phyloP scores from a whole-genome alignment of 495 filamentous ascomycete genomes.

The Paragyromitra xinjiangensis region DNA sequence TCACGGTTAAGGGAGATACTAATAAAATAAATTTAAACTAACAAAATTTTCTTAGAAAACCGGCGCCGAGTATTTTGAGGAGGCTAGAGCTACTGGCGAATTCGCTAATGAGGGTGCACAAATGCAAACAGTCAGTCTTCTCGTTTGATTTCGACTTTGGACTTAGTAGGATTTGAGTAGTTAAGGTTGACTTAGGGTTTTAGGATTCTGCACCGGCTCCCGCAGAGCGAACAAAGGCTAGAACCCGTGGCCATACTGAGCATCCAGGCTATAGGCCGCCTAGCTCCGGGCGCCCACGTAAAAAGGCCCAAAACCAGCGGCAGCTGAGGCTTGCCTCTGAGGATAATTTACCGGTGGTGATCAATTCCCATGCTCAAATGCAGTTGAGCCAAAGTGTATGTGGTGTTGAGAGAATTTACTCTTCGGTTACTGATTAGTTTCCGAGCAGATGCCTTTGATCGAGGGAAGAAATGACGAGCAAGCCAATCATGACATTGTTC shows the following conservation, averaged over 20 bases:
- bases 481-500: background rate
- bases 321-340: background rate
- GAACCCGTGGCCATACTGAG: slow-evolving; percentile 14
- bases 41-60: slow-evolving; percentile 12
- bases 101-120: background rate
- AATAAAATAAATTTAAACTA: background rate
- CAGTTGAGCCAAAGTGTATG: background rate
- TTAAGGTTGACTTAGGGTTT: background rate
- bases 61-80: slow-evolving; percentile 10
- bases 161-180: background rate
- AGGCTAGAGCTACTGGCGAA: background rate
- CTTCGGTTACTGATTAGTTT: background rate
- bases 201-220: background rate
- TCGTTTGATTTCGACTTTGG: background rate
- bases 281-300: background rate
- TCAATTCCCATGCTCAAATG: background rate
- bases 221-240: background rate
- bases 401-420: background rate
- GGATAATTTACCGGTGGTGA: background rate
- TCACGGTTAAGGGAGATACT: background rate
- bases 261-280: background rate
- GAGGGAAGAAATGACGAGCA: background rate
- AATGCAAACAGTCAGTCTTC: background rate
- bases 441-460: background rate
- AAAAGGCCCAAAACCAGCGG: background rate